Evolutionary conservation across 441 rosid species (phyloP), one percentile per base, ranked within the genome.

Genomic region (Arabidopsis hybrid): DNA sequence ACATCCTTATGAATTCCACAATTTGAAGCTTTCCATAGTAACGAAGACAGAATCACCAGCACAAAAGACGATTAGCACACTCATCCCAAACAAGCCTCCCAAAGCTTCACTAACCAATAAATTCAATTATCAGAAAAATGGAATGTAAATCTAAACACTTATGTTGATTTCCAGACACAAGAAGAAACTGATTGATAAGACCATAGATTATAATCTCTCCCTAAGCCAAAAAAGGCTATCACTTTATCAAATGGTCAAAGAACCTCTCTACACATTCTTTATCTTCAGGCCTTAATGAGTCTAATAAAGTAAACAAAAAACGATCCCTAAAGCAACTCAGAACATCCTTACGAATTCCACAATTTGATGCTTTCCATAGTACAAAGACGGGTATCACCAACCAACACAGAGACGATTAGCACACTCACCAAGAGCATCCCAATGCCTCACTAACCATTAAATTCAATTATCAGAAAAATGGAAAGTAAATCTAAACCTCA

Each of bases 101-200:
- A 42, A 8, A 7, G 36, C 72, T 52, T 26, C 31, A 53, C 26
- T 1, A 46, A 55, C 31, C 42, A 50, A 45, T 43, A 42, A 31
- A 58, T 35, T 46, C 57, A 57, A 16, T 14, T 40, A 40, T 32
- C 21, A 32, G 36, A 58, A 26, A 26, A 26, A 26, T 26, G 29
- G 29, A 26, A 39, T 13, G 46, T 50, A 4, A 18, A 39, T 67
- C 9, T 32, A 8, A 45, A 60, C 31, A 4, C 43, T 68, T 4
- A 57, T 42, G 55, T 34, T 39, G 64, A 69, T 31, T 26, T 51
- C 16, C 63, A 69, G 43, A 69, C 53, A 68, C 42, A 26, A 55
- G 60, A 29, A 21, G 49, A 36, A 50, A 17, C 34, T 52, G 26
- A 16, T 8, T 16, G 52, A 47, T 16, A 16, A 47, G 26, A 17